phyloP scores from a whole-genome alignment of 768 basidiomycete species.

The Chlorophyllum brunneum region DNA sequence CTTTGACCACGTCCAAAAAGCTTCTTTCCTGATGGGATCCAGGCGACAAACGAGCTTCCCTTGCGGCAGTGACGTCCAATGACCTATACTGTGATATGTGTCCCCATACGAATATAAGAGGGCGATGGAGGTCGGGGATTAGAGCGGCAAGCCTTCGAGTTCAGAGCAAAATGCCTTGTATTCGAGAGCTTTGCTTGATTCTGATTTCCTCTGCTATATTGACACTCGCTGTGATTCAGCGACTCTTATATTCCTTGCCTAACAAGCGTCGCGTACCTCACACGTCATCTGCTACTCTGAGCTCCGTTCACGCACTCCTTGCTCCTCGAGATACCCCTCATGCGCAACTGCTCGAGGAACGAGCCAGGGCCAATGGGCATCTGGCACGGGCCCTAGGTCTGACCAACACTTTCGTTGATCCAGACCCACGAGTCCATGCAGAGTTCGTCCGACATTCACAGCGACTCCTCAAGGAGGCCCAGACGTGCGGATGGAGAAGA shows the following conservation, averaged over 20 bases:
- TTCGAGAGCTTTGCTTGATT: neutral
- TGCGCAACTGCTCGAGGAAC: conserved; percentile 22
- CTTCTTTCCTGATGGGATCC: no score
- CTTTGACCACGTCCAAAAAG: no score
- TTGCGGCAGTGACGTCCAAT: no score
- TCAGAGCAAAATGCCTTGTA: conserved; percentile 7
- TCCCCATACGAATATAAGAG: neutral
- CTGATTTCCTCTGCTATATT: neutral
- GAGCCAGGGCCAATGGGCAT: conserved; percentile 33
- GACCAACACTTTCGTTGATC: conserved; percentile 52
- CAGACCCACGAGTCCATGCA: conserved; percentile 29
- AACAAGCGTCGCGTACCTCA: neutral
- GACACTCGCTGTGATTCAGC: neutral
- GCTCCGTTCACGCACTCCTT: conserved; percentile 13
- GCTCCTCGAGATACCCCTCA: conserved; percentile 12
- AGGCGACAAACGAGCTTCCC: no score
- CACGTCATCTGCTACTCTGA: neutral
- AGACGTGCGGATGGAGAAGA: conserved; percentile 28
- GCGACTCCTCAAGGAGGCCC: conserved; percentile 23
- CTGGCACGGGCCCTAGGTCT: conserved; percentile 30
- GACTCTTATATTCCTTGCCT: neutral
- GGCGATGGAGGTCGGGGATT: neutral
- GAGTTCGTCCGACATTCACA: conserved; percentile 28
- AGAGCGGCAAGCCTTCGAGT: conserved; percentile 1
- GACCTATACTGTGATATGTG: no score